These are phyloP conservation scores for Petrea volubilis DNA, from an alignment of 257 asterid genomes.

Conservation along the genomic window DNA sequence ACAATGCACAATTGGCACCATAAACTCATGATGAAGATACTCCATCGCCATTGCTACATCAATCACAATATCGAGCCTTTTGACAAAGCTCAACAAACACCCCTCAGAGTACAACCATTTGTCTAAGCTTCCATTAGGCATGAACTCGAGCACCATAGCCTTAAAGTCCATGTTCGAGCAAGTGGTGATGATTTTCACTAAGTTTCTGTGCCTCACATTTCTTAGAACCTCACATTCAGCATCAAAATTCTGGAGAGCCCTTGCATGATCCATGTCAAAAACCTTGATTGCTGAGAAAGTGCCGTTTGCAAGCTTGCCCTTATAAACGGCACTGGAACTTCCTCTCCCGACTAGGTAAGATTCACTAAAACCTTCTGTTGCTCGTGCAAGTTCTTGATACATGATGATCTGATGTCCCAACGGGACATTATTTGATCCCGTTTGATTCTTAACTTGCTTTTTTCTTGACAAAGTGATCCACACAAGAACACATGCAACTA, in stretches of 20 bases:
- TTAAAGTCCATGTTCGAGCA: conserved; percentile 49
- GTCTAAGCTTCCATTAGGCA: too few relatives aligned
- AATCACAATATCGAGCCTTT: conserved; percentile 36
- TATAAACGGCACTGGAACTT: conserved; percentile 36
- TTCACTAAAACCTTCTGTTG: conserved; percentile 32
- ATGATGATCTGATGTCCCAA: conserved; percentile 24
- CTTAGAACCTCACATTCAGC: conserved; percentile 44
- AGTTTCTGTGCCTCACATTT: conserved; percentile 42
- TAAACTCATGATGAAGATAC: conserved; percentile 46
- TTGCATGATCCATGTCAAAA: conserved; percentile 27
- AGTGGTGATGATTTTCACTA: conserved; percentile 40
- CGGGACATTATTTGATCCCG: not conserved
- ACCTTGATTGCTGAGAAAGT: conserved; percentile 39
- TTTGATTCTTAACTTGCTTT: not conserved
- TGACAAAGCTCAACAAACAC: conserved; percentile 21
- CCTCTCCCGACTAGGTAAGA: conserved; percentile 33
- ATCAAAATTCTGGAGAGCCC: conserved; percentile 29
- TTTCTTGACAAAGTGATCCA: conserved; percentile 24
- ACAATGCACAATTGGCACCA: conserved; percentile 39
- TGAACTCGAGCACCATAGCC: conserved; percentile 43
- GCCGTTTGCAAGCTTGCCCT: conserved; percentile 26
- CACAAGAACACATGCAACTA: conserved; percentile 2
- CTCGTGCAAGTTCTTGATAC: conserved; percentile 28
- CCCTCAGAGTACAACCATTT: conserved; percentile 33
- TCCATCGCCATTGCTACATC: conserved; percentile 44